Evolutionary conservation across 192 early-diverging fungal species (phyloP), one percentile per base, ranked within the genome.

Genomic region (Lunasporangiospora selenospora): DNA sequence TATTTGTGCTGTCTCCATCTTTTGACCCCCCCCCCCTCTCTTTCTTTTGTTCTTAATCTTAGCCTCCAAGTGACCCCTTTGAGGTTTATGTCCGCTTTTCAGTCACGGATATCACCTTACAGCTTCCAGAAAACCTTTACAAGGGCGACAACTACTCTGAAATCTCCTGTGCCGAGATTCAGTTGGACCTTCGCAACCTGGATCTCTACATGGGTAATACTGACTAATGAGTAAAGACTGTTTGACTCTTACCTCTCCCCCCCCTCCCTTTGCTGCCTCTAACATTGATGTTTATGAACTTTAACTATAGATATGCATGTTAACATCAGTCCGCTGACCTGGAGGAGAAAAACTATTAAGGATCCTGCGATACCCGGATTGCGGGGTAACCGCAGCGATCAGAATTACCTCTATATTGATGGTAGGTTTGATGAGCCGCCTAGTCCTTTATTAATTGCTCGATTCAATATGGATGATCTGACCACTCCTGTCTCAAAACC

Each of bases 131-230:
- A 39, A 88, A 86, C 53, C 58, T 90, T 3, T 90, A 89, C 61
- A 81, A 76, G 41, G 52, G 65, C 19, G 67, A 78, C 19, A 80
- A 82, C 13, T 83, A 58, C 24, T 84, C 85, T 13, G 71, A 80
- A 34, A 55, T 89, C 9, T 78, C 80, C 15, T 83, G 87, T 49
- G 77, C 80, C 30, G 89, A 90, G 60, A 55, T 90, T 37, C 85
- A 90, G 51, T 50, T 89, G 1, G 89, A 90, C 41, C 57, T 84
- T 43, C 79, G 89, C 47, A 87, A 83, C 67, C 47, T 82, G 15
- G 88, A 89, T 53, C 59, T 80, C 33, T 89, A 88, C 58, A 79
- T 87, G 77, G 88, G 87, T 89, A 59, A 46, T n/a, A n/a, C n/a
- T n/a, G n/a, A n/a, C n/a, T n/a, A n/a, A n/a, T n/a, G n/a, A n/a